Evolutionary conservation across 2,329 filamentous ascomycete species (phyloP).

Genomic region (Pestalotiopsis fici): DNA sequence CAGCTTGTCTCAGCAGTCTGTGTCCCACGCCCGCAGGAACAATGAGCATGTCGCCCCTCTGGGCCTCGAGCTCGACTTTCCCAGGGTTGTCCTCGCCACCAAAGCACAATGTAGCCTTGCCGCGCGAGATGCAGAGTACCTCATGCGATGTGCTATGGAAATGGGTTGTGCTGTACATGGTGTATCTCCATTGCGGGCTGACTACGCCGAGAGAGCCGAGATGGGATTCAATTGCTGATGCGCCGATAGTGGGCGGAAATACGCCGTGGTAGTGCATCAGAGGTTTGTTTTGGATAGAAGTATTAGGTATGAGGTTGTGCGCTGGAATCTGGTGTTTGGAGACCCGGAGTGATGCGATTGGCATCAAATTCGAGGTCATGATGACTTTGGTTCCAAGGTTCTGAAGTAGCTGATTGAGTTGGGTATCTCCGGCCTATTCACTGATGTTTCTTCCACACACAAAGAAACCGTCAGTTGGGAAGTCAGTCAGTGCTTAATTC

Average conservation of each 20-base stretch:
- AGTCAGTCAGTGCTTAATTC: neutral
- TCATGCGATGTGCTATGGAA: constrained; percentile 71
- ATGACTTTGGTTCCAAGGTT: no score
- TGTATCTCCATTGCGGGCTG: constrained; percentile 66
- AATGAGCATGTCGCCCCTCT: constrained; percentile 60
- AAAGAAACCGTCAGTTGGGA: neutral
- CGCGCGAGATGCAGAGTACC: constrained; percentile 60
- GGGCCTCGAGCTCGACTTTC: constrained; percentile 55
- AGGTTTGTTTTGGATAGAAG: constrained; percentile 62
- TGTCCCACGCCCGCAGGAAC: constrained; percentile 67
- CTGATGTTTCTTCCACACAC: neutral
- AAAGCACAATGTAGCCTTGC: constrained; percentile 64
- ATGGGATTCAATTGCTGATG: constrained; percentile 57
- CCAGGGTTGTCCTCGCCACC: constrained; percentile 63
- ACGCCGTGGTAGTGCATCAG: constrained; percentile 66
- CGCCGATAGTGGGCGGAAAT: constrained; percentile 43
- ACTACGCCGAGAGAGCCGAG: constrained; percentile 55
- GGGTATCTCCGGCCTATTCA: no score
- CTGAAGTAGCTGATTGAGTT: neutral
- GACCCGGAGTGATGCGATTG: constrained; percentile 54
- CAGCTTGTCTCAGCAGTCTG: constrained; percentile 55
- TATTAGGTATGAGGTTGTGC: constrained; percentile 62
- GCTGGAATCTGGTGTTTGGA: constrained; percentile 60
- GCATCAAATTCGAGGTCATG: constrained; percentile 21
- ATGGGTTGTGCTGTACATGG: constrained; percentile 67